Evolutionary conservation across 2,329 filamentous ascomycete species (phyloP), one percentile per base, ranked within the genome.

Genomic region (Ceratocystis colombiana): DNA sequence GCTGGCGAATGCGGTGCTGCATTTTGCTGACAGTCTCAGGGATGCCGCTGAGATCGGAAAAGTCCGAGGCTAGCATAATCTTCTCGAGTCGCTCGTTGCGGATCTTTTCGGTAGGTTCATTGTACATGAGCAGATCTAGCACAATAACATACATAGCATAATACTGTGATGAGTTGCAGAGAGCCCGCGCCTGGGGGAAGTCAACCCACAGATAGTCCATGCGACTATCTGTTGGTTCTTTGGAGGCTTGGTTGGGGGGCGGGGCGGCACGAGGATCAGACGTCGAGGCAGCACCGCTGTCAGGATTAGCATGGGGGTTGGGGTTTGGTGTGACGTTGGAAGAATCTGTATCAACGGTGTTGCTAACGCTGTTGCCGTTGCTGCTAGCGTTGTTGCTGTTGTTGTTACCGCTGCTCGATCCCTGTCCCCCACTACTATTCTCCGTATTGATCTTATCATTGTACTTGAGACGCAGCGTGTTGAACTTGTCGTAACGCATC

Each of bases 61-160:
- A 99, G 76, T 99, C 94, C 0, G 94, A 97, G 1, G 93, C 94
- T 62, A 99, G 84, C 86, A 99, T 96, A 71, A 99, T 99, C 80
- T 96, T 97, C 75, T 99, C 94, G 17, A 99, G 79, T 45, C 90
- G 86, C 77, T 99, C 95, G 72, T 83, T 96, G 67, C 95, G 85
- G n/a, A 93, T 95, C 81, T 99, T 99, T 76, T 99, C 94, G 61
- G 96, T 78, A 1, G 94, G 94, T 75, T 99, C 94, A 73, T 85
- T 96, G 77, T 97, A 99, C 75, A 99, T 86, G 64, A 99, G 80
- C 53, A 99, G 82, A 76, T 99, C 94, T 69, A 97, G 80, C 2
- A 96, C 93, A 71, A 99, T 99, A 75, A 99, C 90, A 73, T 99
- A 99, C 80, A 99, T 87, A 3, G 94, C 89, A 74, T 96, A 99